These are phyloP conservation scores for Wickerhamomyces bovis DNA, from an alignment of 805 yeast genomes.

Conservation along the genomic window DNA sequence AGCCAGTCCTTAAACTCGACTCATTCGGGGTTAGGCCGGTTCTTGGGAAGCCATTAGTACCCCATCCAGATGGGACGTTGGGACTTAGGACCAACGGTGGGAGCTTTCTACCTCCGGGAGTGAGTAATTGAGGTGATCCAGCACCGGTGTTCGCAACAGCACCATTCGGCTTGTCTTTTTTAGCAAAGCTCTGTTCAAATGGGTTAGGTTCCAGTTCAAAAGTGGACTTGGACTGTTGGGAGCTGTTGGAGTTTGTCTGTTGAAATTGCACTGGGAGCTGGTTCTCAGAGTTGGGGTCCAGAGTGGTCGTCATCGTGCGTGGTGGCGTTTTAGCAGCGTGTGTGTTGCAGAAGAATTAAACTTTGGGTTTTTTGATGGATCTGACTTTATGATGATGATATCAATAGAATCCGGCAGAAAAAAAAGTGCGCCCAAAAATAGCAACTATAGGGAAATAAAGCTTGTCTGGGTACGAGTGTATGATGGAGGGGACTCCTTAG, in stretches of 20 bases:
- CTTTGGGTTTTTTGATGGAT: background rate
- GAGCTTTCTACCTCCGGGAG: slow-evolving; percentile 52
- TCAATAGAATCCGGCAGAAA: background rate
- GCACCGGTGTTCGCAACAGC: slow-evolving; percentile 23
- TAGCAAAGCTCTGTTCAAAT: slow-evolving; percentile 90
- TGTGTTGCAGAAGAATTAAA: too few species aligned
- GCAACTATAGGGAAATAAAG: too few species aligned
- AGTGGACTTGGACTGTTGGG: slow-evolving; percentile 24
- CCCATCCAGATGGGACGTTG: slow-evolving; percentile 20
- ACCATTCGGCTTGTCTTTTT: slow-evolving; percentile 33
- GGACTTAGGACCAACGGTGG: slow-evolving; percentile 39
- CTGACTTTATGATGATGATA: background rate
- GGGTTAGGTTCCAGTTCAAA: slow-evolving; percentile 91
- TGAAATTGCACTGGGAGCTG: background rate
- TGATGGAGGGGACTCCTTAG: background rate
- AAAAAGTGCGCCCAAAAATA: background rate
- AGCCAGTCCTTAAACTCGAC: slow-evolving; percentile 61
- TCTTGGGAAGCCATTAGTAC: slow-evolving; percentile 23
- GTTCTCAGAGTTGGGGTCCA: background rate
- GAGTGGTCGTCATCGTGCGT: background rate
- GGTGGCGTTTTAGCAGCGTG: too few species aligned
- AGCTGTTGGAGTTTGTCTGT: background rate
- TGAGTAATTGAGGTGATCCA: slow-evolving; percentile 39
- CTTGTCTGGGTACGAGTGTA: background rate
- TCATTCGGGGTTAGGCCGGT: slow-evolving; percentile 76